A percentile compares a stretch with the other conserved stretches of the same genome.
Conservation (phyloP, 2,329 filamentous ascomycete genomes). For the Bipolaris cookei region DNA sequence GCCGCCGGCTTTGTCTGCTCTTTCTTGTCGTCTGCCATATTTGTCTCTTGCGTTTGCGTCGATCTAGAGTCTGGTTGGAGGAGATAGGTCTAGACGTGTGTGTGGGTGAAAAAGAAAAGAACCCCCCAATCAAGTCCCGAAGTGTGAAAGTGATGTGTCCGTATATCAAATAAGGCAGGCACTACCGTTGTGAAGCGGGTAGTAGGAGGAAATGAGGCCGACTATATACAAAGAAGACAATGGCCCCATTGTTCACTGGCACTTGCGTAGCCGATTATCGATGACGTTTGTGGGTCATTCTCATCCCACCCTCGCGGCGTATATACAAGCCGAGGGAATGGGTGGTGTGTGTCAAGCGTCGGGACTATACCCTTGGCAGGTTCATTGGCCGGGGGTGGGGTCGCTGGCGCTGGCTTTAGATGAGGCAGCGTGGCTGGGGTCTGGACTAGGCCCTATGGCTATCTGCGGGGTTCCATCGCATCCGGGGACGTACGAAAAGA, state of each 20-base stretch:
- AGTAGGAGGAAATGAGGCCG: not conserved
- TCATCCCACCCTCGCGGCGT: not conserved
- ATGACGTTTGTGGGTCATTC: conserved; percentile 10
- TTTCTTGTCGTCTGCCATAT: conserved; percentile 32
- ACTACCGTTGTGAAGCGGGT: too few species aligned
- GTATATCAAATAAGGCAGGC: too few species aligned
- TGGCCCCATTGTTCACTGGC: not conserved
- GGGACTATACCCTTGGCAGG: conserved; percentile 3
- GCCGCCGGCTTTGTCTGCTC: conserved; percentile 22
- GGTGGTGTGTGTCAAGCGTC: not conserved
- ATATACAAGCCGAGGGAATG: not conserved
- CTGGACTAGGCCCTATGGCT: not conserved
- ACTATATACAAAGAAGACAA: conserved; percentile 4
- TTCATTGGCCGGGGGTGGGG: conserved; percentile 3
- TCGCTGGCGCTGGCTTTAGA: not conserved
- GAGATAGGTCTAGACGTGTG: not conserved
- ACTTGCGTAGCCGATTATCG: conserved; percentile 1
- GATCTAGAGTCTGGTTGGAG: not conserved
- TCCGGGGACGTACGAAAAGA: not conserved
- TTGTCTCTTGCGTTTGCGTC: not conserved
- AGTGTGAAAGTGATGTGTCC: too few species aligned
- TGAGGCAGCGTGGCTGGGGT: not conserved
- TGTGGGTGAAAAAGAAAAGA: not conserved
- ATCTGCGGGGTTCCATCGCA: not conserved
- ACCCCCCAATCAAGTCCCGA: too few species aligned